Evolutionary conservation across 2,329 filamentous ascomycete genomes (phyloP), one percentile per base, ranked within the genome.

Genomic region (Colletotrichum destructivum): DNA sequence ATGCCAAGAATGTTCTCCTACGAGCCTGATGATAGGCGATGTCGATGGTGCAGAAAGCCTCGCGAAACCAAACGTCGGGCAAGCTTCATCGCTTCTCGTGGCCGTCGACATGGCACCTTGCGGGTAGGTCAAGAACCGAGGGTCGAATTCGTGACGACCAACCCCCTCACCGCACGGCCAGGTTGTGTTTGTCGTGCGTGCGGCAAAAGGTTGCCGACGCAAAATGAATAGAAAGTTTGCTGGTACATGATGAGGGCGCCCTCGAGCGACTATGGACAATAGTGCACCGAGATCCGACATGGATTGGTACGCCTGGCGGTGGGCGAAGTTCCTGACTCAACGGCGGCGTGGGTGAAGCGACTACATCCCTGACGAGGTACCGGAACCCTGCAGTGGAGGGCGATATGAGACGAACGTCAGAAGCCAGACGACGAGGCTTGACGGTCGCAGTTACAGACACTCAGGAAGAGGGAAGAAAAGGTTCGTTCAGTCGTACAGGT

Each of bases 321-420:
- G n/a, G 60, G 26, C 68, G 38, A 66, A 16, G 46, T 35, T 66
- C 49, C 46, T 16, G 44, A 57, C 51, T 40, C 60, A 26, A 52
- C 15, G 35, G 44, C 54, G 47, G 38, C 13, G 26, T 31, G 35
- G n/a, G 35, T 44, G 40, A 68, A 52, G 57, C 21, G 44, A 38
- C 31, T 42, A 15, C 57, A 46, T 38, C 38, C n/a, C 21, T 54
- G 23, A 44, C 15, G 44, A 23, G 23, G 62, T 56, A 38, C 51
- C 54, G 26, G 44, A 63, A 46, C 64, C 57, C 47, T 62, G 65
- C 35, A 62, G 18, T 23, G 38, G 31, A 23, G 23, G 15, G 49
- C 16, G 23, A 51, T 40, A 71, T 70, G 60, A 72, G 69, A 71
- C 69, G 69, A 72, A 72, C 69, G 38, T 72, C 38, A 52, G 51